Base-by-base conservation (phyloP, 176 grass and related monocot genomes). In the Carex kokanica region DNA sequence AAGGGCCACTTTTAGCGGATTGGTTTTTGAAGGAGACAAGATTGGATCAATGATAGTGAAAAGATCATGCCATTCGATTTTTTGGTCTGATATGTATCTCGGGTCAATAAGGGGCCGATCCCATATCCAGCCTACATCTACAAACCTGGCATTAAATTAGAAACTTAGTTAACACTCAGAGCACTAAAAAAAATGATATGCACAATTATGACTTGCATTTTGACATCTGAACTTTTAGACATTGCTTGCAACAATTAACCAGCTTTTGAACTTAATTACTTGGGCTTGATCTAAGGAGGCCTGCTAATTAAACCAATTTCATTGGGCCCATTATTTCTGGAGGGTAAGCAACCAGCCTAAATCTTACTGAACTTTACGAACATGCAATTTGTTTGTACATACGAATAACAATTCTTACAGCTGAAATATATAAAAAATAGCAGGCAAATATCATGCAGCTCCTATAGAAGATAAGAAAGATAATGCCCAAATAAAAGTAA, bases 61-160 rank as follows among this genome's bases (percentile, higher is more conserved):
- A 53, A 97, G 68, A 83, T 90, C 78, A 11, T 88, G 88, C 92
- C 92, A 92, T 74, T 94, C 85, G 57, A 97, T 59, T 25, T 75
- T 67, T 8, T 81, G n/a, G 56, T 89, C 82, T 60, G 94, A 88
- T 59, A 84, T 71, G 79, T 97, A 97, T 88, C 92, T 85, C 23
- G 92, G 92, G 82, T 97, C 94, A 40, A 89, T 86, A 56, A 67
- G 80, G 4, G 88, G 83, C 53, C 89, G 89, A 21, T 94, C 92
- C 90, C 90, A 97, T 72, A 97, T 89, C 90, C 92, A 94, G 17
- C 90, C 92, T 14, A 92, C 90, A 78, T 94, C 91, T 25, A 94
- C 94, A 84, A 94, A 88, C 58, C 94, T 94, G 86, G 36, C 87
- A 91, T 81, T 21, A 24, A 75, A 55, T 29, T 73, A 5, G 14